These are phyloP conservation scores for Cercospora citrullina DNA, from an alignment of 2,329 filamentous ascomycete genomes.

Conservation along the genomic window DNA sequence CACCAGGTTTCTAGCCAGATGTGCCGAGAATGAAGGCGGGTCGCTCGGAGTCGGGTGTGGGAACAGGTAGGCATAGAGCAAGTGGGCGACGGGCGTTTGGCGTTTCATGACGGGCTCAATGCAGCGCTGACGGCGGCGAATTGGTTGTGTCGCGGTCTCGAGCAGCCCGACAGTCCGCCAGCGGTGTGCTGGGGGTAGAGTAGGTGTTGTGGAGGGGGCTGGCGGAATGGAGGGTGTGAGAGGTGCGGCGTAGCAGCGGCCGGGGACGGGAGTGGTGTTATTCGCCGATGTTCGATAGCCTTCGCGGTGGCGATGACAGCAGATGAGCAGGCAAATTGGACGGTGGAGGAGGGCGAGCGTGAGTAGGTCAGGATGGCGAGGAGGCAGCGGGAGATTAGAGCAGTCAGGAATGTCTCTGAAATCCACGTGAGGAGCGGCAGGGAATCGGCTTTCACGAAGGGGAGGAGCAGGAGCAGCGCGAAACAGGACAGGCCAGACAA, in stretches of 20 bases:
- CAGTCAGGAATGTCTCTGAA: background rate
- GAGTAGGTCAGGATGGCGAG: background rate
- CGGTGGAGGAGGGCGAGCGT: background rate
- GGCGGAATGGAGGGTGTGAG: background rate
- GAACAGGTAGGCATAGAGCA: conserved; percentile 74
- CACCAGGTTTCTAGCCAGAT: conserved; percentile 70
- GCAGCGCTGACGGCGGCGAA: background rate
- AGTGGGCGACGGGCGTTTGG: conserved; percentile 64
- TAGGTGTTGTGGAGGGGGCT: background rate
- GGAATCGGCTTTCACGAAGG: background rate
- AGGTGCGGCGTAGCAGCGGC: background rate
- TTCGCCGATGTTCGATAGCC: background rate
- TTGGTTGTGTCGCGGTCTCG: background rate
- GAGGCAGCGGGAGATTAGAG: background rate
- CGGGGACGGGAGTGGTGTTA: background rate
- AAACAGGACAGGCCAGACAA: background rate
- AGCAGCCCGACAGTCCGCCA: background rate
- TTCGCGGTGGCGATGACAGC: background rate
- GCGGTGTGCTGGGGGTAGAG: background rate
- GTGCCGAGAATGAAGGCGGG: conserved; percentile 68
- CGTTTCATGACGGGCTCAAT: conserved; percentile 61
- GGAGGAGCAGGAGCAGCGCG: background rate
- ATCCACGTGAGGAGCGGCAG: background rate
- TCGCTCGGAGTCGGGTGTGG: conserved; percentile 67
- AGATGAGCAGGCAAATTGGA: background rate